Base-by-base conservation (phyloP, 805 yeast species). In the Grigorovia yakushimaensis region DNA sequence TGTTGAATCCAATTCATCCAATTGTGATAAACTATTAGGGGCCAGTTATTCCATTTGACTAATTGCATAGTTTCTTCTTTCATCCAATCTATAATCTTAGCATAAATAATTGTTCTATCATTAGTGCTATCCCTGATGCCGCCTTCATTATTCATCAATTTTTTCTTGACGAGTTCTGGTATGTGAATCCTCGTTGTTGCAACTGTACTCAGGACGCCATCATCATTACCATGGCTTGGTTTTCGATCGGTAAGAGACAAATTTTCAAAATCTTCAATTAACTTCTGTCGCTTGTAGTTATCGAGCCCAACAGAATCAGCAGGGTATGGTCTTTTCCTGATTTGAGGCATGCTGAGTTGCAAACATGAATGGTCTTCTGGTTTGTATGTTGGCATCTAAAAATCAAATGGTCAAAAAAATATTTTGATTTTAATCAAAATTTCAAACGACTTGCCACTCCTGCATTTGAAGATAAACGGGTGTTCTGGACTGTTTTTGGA, bases 1-100 rank as follows among this genome's bases (percentile, higher is more conserved):
- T 8, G 7, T n/a, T 42, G 39, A 19, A 42, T 30, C 72, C 72
- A 68, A 2, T 37, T 43, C 5, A 55, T 49, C 72, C 72, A 68
- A 8, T 49, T 50, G 2, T 48, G 21, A 42, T 56, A 64, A 1
- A 60, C 45, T 5, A 57, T 18, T 11, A 42, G 24, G 6, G 47
- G 41, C 46, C 56, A 50, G 45, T 61, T 57, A 11, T 44, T 47
- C 63, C 68, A 66, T 48, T 47, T 53, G 7, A 65, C 52, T 13
- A 68, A 24, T 39, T 63, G 65, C 48, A 63, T 48, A 9, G 54
- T 43, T 20, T 52, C 59, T 13, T 56, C 50, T 11, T 60, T 54
- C 7, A 62, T 56, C 46, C 57, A 50, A 40, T 58, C 61, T 41
- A 53, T 44, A 20, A 65, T 42, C 17, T 51, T 57, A 15, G 58